Conservation (phyloP, 768 basidiomycete species). For the Trametes villosa region DNA sequence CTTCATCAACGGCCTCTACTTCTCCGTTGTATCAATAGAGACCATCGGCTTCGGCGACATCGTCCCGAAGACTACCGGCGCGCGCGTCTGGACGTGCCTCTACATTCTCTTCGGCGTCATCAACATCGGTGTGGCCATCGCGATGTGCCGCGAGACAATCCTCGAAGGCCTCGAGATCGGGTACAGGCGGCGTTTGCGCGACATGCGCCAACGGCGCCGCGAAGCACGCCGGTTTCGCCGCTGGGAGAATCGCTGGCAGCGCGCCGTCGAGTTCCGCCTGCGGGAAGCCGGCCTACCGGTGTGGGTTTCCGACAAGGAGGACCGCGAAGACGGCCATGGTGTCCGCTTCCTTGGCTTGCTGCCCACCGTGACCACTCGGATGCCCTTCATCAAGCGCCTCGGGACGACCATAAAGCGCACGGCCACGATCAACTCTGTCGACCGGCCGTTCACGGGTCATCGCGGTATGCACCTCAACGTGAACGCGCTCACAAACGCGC, state of each 20-base stretch:
- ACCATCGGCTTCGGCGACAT: conserved; percentile 79
- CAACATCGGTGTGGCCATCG: conserved; percentile 57
- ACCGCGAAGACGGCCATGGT: not conserved
- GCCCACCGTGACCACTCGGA: not conserved
- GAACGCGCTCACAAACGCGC: conserved; percentile 55
- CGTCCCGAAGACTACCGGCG: conserved; percentile 50
- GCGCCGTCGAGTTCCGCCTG: conserved; percentile 69
- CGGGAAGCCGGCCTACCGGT: conserved; percentile 49
- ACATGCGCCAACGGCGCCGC: conserved; percentile 50
- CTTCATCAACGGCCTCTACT: conserved; percentile 81
- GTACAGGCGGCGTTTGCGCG: conserved; percentile 57
- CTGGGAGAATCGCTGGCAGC: conserved; percentile 58
- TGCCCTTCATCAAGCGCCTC: conserved; percentile 3
- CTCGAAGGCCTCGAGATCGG: conserved; percentile 73
- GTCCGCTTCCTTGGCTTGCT: conserved; percentile 21
- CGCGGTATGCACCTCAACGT: conserved; percentile 66
- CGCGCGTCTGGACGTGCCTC: conserved; percentile 62
- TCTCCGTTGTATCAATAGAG: conserved; percentile 74
- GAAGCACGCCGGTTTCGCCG: conserved; percentile 46
- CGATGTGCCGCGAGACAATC: conserved; percentile 68
- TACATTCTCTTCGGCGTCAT: conserved; percentile 66
- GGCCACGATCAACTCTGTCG: conserved; percentile 12
- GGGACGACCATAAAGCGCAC: conserved; percentile 16
- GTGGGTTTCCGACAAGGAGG: conserved; percentile 53
- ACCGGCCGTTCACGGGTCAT: conserved; percentile 16